Base-by-base conservation (phyloP, 2,329 filamentous ascomycete species). In the Dactylellina parvicollis region DNA sequence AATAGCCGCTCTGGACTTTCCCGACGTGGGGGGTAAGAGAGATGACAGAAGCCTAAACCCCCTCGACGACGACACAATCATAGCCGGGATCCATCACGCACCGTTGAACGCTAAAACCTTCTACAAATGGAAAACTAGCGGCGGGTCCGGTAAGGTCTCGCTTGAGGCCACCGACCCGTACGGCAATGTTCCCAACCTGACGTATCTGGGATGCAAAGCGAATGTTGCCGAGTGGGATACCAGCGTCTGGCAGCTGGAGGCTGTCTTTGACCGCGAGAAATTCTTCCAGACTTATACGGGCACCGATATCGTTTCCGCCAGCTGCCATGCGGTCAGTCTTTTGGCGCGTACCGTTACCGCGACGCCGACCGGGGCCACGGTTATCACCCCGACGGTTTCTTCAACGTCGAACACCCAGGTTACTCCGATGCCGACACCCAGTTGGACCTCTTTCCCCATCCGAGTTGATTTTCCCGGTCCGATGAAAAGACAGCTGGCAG, bases 381-480 rank as follows among this genome's bases (percentile, higher is more conserved):
- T 30, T 26, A 49, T 24, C 14, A 28, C 22, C 7, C 10, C 26
- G 1, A 36, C n/a, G 14, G 12, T 28, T 22, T 47, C 24, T 34
- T 8, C 42, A 14, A 56, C 56, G 16, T n/a, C n/a, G n/a, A n/a
- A n/a, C n/a, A n/a, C n/a, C n/a, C n/a, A n/a, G n/a, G n/a, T n/a
- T n/a, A n/a, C n/a, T n/a, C 26, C 61, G 2, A 26, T 30, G 8
- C 50, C 40, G 2, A 46, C 56, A 2, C 62, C 32, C 20, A 28
- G 24, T 20, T 46, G 44, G 64, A 56, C 28, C n/a, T 57, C 38
- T 0, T 71, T 71, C 50, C 57, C 66, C 0, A 72, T 72, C 24
- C 14, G 34, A 32, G 59, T 65, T 9, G 46, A 59, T 24, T 46
- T 72, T 8, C 40, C 26, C 18, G 12, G 16, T 8, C 20, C 22